These are phyloP conservation scores for Punica granatum DNA, from an alignment of 345 rosid species.

Conservation along the genomic window DNA sequence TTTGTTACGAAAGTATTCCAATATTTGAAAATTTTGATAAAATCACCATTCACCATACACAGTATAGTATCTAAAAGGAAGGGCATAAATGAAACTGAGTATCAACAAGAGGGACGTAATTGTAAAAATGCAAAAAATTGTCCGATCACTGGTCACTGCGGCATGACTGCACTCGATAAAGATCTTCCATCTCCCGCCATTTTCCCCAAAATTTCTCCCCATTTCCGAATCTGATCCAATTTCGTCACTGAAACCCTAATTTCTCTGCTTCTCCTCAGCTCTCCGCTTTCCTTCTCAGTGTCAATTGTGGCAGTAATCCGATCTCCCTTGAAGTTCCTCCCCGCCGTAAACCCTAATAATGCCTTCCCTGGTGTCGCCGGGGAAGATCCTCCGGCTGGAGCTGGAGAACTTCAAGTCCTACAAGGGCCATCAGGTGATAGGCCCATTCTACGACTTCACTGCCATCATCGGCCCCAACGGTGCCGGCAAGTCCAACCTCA, in stretches of 20 bases:
- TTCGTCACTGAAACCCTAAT: slow-evolving; percentile 20
- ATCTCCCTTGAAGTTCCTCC: neutral
- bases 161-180: neutral
- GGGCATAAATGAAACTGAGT: neutral
- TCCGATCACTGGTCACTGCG: neutral
- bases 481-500: slow-evolving; percentile 90
- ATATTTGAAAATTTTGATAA: too few species aligned
- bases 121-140: neutral
- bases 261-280: neutral
- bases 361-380: slow-evolving; percentile 63
- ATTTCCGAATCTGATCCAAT: neutral
- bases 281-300: neutral
- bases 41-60: too few species aligned
- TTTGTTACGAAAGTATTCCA: too few species aligned
- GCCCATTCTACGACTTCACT: slow-evolving; percentile 95
- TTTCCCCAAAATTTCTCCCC: neutral
- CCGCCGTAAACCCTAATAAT: slow-evolving; percentile 26
- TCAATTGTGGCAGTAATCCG: neutral
- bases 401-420: slow-evolving; percentile 97
- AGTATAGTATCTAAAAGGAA: too few species aligned
- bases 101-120: neutral
- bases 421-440: slow-evolving; percentile 74
- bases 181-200: neutral
- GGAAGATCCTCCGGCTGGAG: slow-evolving; percentile 72
- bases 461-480: slow-evolving; percentile 99